Evolutionary conservation across 1,284 basidiomycete genomes (phyloP).

Genomic region (Phenoliferia sp.): DNA sequence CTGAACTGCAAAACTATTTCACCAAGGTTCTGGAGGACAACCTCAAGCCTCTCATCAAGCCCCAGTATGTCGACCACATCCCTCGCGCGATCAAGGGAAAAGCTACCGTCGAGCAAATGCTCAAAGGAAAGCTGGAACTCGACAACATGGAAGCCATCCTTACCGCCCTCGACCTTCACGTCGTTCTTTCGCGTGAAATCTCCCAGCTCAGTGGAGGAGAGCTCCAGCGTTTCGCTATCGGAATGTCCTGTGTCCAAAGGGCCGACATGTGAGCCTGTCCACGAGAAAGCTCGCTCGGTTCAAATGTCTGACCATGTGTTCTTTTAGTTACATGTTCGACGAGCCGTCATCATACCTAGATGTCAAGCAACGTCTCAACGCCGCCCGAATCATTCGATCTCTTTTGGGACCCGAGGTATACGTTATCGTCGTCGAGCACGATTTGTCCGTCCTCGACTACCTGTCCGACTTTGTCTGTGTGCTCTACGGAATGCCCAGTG

Average conservation of each 20-base stretch:
- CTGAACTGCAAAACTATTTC: constrained; percentile 96
- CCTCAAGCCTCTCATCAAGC: constrained; percentile 94
- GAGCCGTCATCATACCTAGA: constrained; percentile 96
- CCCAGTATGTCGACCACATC: constrained; percentile 98
- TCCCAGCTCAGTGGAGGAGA: constrained; percentile 87
- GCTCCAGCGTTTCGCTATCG: constrained; percentile 91
- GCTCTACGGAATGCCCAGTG: constrained; percentile 91
- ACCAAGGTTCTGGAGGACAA: constrained; percentile 98
- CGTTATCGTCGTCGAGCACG: constrained; percentile 94
- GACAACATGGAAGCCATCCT: constrained; percentile 78
- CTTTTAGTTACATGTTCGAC: constrained; percentile 83
- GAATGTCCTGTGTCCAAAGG: constrained; percentile 83
- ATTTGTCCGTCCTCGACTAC: constrained; percentile 93
- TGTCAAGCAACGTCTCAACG: constrained; percentile 85
- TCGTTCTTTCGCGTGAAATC: constrained; percentile 78
- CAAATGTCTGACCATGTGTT: background rate
- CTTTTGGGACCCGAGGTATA: constrained; percentile 76
- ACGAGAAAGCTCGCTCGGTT: background rate
- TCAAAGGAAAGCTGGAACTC: constrained; percentile 73
- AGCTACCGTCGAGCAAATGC: constrained; percentile 80
- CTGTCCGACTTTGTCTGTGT: constrained; percentile 95
- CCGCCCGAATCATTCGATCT: constrained; percentile 90
- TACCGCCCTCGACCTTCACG: constrained; percentile 75
- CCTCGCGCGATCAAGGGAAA: constrained; percentile 88
- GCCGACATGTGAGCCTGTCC: constrained; percentile 73